Conservation (phyloP, 805 yeast genomes). For the Nakazawaea pomicola region DNA sequence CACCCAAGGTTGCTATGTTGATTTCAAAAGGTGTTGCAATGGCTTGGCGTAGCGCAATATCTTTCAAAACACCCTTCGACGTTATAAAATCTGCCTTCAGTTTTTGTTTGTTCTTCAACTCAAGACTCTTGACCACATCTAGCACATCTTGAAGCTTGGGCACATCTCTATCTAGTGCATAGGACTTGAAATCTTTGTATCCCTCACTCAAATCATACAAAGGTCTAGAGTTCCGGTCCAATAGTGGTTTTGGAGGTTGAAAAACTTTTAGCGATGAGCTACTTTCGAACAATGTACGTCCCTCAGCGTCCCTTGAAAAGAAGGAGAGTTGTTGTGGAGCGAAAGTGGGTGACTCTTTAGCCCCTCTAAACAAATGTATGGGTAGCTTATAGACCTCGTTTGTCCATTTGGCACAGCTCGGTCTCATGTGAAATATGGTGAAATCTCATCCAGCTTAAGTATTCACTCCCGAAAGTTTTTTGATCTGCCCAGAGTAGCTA, state of each 20-base stretch:
- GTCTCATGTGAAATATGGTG: too few relatives aligned
- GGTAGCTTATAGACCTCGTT: neutral
- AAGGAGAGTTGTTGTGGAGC: neutral
- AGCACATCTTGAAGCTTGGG: constrained; percentile 7
- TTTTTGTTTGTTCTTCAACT: neutral
- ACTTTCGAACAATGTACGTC: neutral
- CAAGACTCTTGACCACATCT: neutral
- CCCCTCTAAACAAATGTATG: neutral
- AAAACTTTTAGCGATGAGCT: neutral
- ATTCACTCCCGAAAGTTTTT: too few relatives aligned
- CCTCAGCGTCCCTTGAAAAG: neutral
- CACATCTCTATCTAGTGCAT: neutral
- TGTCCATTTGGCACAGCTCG: too few relatives aligned
- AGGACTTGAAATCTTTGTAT: neutral
- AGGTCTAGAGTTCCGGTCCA: neutral
- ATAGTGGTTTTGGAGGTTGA: neutral
- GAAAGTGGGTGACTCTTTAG: neutral
- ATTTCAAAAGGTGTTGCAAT: neutral
- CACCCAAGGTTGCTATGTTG: neutral
- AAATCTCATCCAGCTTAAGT: too few relatives aligned
- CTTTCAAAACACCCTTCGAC: constrained; percentile 7
- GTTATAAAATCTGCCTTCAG: neutral
- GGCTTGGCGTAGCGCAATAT: neutral
- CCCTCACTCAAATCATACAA: constrained; percentile 5
- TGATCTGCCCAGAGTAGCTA: too few relatives aligned